phyloP scores from a whole-genome alignment of 2,329 filamentous ascomycete species.

The Diaporthe longicolla region DNA sequence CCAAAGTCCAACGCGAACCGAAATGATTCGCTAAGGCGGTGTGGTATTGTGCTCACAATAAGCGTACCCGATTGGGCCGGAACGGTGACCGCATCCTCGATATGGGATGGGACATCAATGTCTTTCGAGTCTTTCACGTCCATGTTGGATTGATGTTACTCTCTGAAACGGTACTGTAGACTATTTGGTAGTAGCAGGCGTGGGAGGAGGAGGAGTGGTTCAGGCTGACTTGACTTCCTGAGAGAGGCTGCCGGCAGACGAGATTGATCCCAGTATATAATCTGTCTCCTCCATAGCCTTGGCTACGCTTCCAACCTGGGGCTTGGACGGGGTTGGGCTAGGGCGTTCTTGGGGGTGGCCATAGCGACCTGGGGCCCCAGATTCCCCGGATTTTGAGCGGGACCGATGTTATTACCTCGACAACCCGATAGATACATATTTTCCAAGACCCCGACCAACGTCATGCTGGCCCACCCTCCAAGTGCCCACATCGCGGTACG shows the following conservation, averaged over 20 bases:
- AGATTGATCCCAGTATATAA: constrained; percentile 7
- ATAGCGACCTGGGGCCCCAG: constrained; percentile 1
- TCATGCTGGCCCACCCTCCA: background rate
- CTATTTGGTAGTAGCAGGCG: background rate
- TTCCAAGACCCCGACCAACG: background rate
- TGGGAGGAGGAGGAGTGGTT: background rate
- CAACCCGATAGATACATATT: background rate
- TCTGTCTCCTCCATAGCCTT: background rate
- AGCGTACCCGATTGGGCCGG: background rate
- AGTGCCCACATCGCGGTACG: background rate
- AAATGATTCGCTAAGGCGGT: background rate
- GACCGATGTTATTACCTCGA: background rate
- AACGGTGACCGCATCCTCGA: background rate
- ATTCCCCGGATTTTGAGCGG: constrained; percentile 1
- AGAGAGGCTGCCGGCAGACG: background rate
- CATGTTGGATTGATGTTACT: constrained; percentile 6
- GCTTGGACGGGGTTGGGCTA: constrained; percentile 9
- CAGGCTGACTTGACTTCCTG: background rate
- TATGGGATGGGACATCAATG: background rate
- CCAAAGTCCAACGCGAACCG: background rate
- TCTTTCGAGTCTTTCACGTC: constrained; percentile 9
- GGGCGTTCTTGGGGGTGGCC: constrained; percentile 2
- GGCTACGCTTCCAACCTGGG: background rate
- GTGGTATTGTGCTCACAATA: background rate
- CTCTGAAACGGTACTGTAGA: background rate